Conservation (phyloP, 2,329 filamentous ascomycete species). For the Aspergillus vadensis region DNA sequence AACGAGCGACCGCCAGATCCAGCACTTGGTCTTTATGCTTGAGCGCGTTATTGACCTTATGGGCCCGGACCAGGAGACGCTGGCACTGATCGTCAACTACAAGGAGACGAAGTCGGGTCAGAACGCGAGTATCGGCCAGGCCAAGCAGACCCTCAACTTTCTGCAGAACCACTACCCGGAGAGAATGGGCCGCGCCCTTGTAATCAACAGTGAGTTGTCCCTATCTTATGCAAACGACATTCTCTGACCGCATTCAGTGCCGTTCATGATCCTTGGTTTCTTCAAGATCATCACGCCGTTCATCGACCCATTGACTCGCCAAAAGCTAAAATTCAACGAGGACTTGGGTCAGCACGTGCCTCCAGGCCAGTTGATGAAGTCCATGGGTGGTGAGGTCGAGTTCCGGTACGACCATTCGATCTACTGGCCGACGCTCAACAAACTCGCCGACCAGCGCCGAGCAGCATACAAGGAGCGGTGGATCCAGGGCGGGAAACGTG, state of each 20-base stretch:
- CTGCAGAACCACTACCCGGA: constrained; percentile 96
- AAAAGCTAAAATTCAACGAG: constrained; percentile 98
- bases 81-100: constrained; percentile 90
- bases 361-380: constrained; percentile 76
- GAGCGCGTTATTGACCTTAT: constrained; percentile 87
- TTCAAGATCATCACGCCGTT: constrained; percentile 96
- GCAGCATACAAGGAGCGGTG: constrained; percentile 69
- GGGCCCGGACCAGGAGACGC: constrained; percentile 80
- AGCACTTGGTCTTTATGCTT: constrained; percentile 95
- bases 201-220: constrained; percentile 72
- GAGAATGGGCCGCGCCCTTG: constrained; percentile 80
- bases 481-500: constrained; percentile 73
- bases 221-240: not conserved
- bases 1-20: constrained; percentile 78
- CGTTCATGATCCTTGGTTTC: constrained; percentile 89
- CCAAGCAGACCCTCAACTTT: constrained; percentile 82
- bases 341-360: constrained; percentile 82
- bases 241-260: constrained; percentile 57
- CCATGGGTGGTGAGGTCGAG: constrained; percentile 75
- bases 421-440: constrained; percentile 87
- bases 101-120: constrained; percentile 73
- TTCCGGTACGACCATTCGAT: constrained; percentile 87
- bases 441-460: constrained; percentile 67
- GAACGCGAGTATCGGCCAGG: constrained; percentile 75
- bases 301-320: constrained; percentile 88